These are phyloP conservation scores for Penicillium fimorum DNA, from an alignment of 495 filamentous ascomycete species.

Conservation along the genomic window DNA sequence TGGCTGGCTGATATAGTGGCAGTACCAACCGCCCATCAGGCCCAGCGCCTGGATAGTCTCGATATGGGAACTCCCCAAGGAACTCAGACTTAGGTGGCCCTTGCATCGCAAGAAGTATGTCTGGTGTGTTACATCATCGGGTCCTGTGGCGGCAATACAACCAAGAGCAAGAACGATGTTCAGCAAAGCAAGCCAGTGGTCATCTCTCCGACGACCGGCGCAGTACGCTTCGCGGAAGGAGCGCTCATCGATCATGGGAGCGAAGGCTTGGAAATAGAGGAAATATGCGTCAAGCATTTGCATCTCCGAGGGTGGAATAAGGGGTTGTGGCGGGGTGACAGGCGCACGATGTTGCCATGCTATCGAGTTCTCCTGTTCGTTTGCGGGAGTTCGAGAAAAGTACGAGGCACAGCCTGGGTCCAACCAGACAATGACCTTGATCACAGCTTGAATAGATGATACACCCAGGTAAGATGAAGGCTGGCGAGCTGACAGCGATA, in stretches of 20 bases:
- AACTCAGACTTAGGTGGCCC: constrained; percentile 53
- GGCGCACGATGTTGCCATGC: constrained; percentile 31
- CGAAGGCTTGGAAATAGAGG: constrained; percentile 68
- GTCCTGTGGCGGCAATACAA: constrained; percentile 66
- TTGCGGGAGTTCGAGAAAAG: constrained; percentile 46
- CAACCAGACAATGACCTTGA: constrained; percentile 78
- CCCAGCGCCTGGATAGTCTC: constrained; percentile 68
- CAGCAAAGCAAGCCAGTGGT: constrained; percentile 70
- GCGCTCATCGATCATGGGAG: constrained; percentile 75
- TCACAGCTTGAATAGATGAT: constrained; percentile 77
- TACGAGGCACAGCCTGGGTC: constrained; percentile 62
- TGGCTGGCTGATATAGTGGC: constrained; percentile 72
- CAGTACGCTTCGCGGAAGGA: constrained; percentile 71
- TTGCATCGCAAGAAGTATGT: constrained; percentile 71
- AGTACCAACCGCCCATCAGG: constrained; percentile 69
- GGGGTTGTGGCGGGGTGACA: constrained; percentile 28
- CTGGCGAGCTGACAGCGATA: constrained; percentile 69
- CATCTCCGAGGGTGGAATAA: constrained; percentile 39
- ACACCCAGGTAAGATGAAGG: constrained; percentile 77
- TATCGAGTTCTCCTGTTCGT: constrained; percentile 14
- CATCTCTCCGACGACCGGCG: constrained; percentile 62
- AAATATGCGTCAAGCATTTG: constrained; percentile 76
- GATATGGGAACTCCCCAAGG: constrained; percentile 59
- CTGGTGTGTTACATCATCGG: constrained; percentile 68
- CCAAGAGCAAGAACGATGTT: constrained; percentile 83